phyloP scores from a whole-genome alignment of 208 protist species.

The Trypanosomatidae sp. region DNA sequence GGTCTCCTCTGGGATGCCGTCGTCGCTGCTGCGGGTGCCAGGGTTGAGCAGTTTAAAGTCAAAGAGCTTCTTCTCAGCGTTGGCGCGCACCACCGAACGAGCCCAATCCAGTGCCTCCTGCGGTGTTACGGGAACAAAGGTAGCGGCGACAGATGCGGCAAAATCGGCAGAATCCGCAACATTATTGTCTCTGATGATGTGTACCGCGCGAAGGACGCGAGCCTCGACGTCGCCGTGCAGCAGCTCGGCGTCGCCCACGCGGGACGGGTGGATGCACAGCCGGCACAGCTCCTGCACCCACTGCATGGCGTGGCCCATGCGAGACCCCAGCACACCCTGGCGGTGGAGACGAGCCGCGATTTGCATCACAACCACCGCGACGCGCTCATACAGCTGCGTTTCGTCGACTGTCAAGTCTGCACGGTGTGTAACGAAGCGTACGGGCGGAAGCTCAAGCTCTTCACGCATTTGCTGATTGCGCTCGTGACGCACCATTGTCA shows the following conservation, averaged over 20 bases:
- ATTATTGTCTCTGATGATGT: background rate
- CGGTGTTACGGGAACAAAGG: constrained; percentile 32
- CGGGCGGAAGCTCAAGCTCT: constrained; percentile 34
- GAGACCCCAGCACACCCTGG: constrained; percentile 32
- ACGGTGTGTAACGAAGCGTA: constrained; percentile 12
- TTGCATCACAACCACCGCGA: constrained; percentile 24
- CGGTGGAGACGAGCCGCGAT: constrained; percentile 22
- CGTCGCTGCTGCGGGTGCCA: background rate
- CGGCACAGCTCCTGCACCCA: constrained; percentile 53
- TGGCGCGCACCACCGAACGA: constrained; percentile 7
- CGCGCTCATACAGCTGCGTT: constrained; percentile 32
- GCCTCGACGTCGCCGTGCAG: constrained; percentile 17
- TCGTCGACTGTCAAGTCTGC: constrained; percentile 27
- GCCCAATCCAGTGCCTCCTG: constrained; percentile 38
- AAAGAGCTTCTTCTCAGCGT: too few relatives aligned
- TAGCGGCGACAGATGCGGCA: background rate
- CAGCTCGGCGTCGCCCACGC: constrained; percentile 17
- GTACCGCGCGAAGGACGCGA: background rate
- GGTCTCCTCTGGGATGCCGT: constrained; percentile 32
- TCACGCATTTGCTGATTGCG: constrained; percentile 30
- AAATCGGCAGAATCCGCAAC: too few relatives aligned
- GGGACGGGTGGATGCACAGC: constrained; percentile 35
- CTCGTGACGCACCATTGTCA: constrained; percentile 50
- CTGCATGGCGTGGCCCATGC: constrained; percentile 32
- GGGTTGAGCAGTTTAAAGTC: too few relatives aligned